phyloP scores from a whole-genome alignment of 495 filamentous ascomycete genomes.

The Stereocaulon alpinum region DNA sequence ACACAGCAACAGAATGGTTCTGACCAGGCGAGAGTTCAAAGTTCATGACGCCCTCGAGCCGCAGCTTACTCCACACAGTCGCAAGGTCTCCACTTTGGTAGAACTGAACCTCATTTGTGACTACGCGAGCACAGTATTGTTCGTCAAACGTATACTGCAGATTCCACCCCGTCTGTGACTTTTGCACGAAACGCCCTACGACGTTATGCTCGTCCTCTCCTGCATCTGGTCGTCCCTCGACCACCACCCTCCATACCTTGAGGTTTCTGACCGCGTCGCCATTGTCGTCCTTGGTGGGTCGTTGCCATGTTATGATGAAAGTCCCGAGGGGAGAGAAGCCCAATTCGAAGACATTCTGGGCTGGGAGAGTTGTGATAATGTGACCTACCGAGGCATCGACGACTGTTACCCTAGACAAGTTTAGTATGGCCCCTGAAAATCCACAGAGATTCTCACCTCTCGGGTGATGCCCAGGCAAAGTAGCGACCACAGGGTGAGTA shows the following conservation, averaged over 20 bases:
- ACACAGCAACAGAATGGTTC: conserved; percentile 83
- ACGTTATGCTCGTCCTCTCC: conserved; percentile 50
- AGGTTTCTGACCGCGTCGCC: conserved; percentile 91
- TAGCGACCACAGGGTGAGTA: conserved; percentile 94
- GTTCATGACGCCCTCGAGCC: conserved; percentile 79
- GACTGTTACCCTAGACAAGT: conserved; percentile 55
- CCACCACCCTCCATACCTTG: conserved; percentile 80
- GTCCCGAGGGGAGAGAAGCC: conserved; percentile 88
- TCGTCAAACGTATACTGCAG: conserved; percentile 94
- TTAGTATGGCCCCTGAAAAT: neutral
- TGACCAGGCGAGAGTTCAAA: conserved; percentile 84
- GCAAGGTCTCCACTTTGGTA: conserved; percentile 76
- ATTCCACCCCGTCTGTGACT: conserved; percentile 92
- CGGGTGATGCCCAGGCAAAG: conserved; percentile 87
- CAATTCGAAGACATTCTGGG: conserved; percentile 80
- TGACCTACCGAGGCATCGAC: conserved; percentile 73
- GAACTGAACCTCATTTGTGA: conserved; percentile 96
- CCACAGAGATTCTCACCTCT: conserved; percentile 44
- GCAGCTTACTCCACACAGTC: conserved; percentile 89
- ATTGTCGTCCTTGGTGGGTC: conserved; percentile 80
- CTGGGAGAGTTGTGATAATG: conserved; percentile 60
- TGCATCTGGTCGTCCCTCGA: conserved; percentile 34
- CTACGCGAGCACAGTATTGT: conserved; percentile 77
- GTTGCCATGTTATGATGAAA: conserved; percentile 94
- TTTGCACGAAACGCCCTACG: conserved; percentile 88